Percentiles rank a stretch among this genome's conserved stretches.
phyloP scores from a whole-genome alignment of 2,329 filamentous ascomycete species.

The Coniella lustricola region DNA sequence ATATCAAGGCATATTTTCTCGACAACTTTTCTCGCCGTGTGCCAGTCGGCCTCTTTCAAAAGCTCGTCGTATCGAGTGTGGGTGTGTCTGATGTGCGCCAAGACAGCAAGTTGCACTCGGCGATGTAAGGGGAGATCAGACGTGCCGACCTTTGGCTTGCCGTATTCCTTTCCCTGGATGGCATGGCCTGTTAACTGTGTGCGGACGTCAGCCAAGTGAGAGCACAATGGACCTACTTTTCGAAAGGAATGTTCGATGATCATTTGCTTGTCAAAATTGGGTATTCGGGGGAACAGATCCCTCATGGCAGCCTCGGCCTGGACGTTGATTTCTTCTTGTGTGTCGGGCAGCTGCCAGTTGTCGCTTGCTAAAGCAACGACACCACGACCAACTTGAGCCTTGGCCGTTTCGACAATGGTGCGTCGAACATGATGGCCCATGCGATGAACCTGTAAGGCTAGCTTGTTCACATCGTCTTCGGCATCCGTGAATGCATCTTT shows the following conservation, averaged over 20 bases:
- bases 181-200: constrained; percentile 3
- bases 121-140: constrained; percentile 50
- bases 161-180: constrained; percentile 41
- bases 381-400: constrained; percentile 22
- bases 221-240: constrained; percentile 38
- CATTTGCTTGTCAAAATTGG: constrained; percentile 54
- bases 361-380: constrained; percentile 19
- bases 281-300: constrained; percentile 59
- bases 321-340: constrained; percentile 52
- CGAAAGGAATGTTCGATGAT: constrained; percentile 58
- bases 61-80: constrained; percentile 60
- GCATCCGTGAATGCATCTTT: constrained; percentile 20
- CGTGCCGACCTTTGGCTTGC: constrained; percentile 51
- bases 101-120: constrained; percentile 56
- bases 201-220: constrained; percentile 6
- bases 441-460: constrained; percentile 49
- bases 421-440: constrained; percentile 55
- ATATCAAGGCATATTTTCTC: constrained; percentile 55
- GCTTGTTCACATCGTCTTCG: constrained; percentile 27
- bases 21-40: constrained; percentile 54
- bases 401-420: constrained; percentile 52
- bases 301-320: constrained; percentile 56
- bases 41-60: constrained; percentile 50
- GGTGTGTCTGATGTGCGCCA: constrained; percentile 61
- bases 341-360: constrained; percentile 41